Evolutionary conservation across 2,329 filamentous ascomycete species (phyloP).

Genomic region (Thyridium curvatum): DNA sequence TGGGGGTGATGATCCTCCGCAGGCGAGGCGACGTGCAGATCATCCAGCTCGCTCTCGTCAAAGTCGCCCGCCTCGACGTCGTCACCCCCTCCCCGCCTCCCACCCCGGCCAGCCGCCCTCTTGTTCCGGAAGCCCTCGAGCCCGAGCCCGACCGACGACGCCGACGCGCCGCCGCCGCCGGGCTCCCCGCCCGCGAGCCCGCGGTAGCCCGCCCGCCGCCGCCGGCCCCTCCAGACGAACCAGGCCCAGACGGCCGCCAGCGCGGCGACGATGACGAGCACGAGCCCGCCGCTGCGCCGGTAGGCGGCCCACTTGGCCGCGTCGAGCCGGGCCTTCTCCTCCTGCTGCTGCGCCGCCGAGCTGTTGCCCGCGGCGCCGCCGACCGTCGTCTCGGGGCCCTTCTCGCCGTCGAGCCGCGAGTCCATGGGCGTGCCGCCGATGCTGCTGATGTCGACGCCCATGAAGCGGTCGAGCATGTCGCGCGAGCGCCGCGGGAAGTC

Average conservation of each 20-base stretch:
- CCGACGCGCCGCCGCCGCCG: conserved; percentile 22
- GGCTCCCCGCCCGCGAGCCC: conserved; percentile 36
- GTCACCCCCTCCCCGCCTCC: no score
- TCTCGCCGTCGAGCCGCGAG: conserved; percentile 79
- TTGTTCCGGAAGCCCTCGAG: conserved; percentile 43
- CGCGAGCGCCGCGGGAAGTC: conserved; percentile 80
- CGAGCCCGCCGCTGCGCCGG: conserved; percentile 78
- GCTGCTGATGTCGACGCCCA: conserved; percentile 82
- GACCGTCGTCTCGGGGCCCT: conserved; percentile 70
- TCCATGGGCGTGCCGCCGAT: conserved; percentile 78
- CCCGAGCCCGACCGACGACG: conserved; percentile 18
- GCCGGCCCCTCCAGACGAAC: conserved; percentile 58
- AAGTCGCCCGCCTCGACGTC: conserved; percentile 61
- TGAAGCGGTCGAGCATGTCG: conserved; percentile 97
- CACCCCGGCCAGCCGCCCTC: conserved; percentile 24
- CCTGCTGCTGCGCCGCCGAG: conserved; percentile 60
- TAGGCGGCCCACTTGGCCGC: conserved; percentile 87
- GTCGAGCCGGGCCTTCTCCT: conserved; percentile 66
- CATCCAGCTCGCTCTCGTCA: conserved; percentile 59
- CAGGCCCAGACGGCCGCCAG: conserved; percentile 71
- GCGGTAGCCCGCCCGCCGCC: conserved; percentile 43
- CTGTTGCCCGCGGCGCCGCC: conserved; percentile 55
- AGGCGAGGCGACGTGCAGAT: conserved; percentile 47
- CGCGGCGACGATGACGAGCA: conserved; percentile 73
- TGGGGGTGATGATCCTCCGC: conserved; percentile 26